These are phyloP conservation scores for Lecanoromycetidae sp. DNA, from an alignment of 2,329 filamentous ascomycete genomes.

Conservation along the genomic window DNA sequence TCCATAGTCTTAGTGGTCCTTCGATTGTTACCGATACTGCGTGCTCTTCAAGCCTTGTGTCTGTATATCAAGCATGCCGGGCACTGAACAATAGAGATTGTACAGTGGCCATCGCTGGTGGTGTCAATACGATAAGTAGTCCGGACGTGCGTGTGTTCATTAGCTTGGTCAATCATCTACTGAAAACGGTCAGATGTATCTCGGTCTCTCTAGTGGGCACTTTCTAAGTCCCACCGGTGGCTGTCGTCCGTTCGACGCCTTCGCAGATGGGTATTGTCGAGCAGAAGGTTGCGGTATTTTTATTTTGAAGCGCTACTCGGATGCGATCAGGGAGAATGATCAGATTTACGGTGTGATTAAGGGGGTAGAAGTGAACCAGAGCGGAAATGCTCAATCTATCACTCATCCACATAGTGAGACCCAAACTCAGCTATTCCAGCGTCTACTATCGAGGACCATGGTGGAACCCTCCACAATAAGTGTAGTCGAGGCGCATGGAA, in stretches of 20 bases:
- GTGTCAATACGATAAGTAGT: slow-evolving; percentile 26
- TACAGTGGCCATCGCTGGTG: slow-evolving; percentile 27
- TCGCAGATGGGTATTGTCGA: slow-evolving; percentile 42
- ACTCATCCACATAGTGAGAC: slow-evolving; percentile 20
- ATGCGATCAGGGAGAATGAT: slow-evolving; percentile 36
- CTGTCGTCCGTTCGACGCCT: slow-evolving; percentile 37
- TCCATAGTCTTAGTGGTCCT: slow-evolving; percentile 22
- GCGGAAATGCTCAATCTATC: slow-evolving; percentile 20
- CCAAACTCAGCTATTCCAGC: slow-evolving; percentile 16
- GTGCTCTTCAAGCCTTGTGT: slow-evolving; percentile 24
- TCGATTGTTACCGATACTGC: slow-evolving; percentile 25
- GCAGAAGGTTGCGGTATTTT: slow-evolving; percentile 37
- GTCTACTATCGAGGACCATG: slow-evolving; percentile 17
- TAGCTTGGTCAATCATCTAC: not conserved
- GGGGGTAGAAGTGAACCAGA: slow-evolving; percentile 26
- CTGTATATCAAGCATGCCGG: slow-evolving; percentile 23
- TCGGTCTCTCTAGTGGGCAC: slow-evolving; percentile 27
- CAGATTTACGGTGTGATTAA: slow-evolving; percentile 34
- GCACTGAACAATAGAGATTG: slow-evolving; percentile 22
- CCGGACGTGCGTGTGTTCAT: slow-evolving; percentile 19
- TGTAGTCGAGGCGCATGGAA: slow-evolving; percentile 24
- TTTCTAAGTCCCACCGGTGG: slow-evolving; percentile 35
- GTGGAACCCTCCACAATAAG: slow-evolving; percentile 18
- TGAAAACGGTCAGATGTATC: slow-evolving; percentile 17
- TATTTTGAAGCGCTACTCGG: slow-evolving; percentile 36